Conservation (phyloP, 441 rosid species). For the Adansonia madagascariensis region DNA sequence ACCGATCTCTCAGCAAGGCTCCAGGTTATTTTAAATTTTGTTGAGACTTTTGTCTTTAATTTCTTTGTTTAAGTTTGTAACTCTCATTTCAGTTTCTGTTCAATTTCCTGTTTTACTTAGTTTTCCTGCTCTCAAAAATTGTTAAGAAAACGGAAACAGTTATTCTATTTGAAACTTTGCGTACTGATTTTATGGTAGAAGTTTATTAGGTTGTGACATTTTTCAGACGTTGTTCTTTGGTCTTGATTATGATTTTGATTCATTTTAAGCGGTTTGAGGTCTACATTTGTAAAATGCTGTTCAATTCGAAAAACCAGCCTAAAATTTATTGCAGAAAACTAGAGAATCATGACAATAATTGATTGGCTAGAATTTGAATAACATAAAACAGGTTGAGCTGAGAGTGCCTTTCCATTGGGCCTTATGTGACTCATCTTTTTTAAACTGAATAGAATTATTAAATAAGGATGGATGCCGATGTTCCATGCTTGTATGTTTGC, state of each 20-base stretch:
- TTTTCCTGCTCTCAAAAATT: neutral
- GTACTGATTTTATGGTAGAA: neutral
- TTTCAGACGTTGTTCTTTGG: neutral
- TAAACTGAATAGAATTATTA: neutral
- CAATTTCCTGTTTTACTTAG: neutral
- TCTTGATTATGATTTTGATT: neutral
- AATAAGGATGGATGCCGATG: neutral
- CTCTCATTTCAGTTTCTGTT: neutral
- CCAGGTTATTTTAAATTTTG: conserved; percentile 33
- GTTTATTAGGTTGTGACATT: neutral
- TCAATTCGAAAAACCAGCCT: neutral
- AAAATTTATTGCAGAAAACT: neutral
- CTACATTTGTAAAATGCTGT: neutral
- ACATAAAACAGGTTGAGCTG: neutral
- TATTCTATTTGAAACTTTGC: neutral
- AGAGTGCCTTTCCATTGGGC: neutral
- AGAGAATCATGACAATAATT: neutral
- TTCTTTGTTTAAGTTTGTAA: neutral
- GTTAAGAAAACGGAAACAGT: neutral
- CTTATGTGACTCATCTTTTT: neutral
- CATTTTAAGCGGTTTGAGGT: neutral
- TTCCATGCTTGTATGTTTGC: neutral
- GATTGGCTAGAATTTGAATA: neutral
- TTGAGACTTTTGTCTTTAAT: neutral
- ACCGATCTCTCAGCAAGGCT: conserved; percentile 27